Evolutionary conservation across 371 early-diverging fungal species (phyloP).

Genomic region (Mucor indicus): DNA sequence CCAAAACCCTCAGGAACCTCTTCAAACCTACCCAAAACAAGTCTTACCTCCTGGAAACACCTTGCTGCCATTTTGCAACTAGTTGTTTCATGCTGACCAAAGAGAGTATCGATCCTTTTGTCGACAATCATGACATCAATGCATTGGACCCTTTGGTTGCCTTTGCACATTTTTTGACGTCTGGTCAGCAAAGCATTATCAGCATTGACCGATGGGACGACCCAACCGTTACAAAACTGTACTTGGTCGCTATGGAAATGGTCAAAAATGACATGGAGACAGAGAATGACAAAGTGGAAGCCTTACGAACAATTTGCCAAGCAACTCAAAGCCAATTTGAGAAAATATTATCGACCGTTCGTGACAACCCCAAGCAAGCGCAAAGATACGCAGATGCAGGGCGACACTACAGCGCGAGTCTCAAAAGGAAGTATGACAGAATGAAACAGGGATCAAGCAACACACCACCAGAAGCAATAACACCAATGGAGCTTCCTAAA

Average conservation of each 20-base stretch:
- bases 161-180: constrained; percentile 14
- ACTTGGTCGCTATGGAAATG: constrained; percentile 19
- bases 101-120: constrained; percentile 13
- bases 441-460: constrained; percentile 11
- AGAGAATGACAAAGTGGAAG: constrained; percentile 15
- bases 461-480: constrained; percentile 17
- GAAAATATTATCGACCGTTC: constrained; percentile 9
- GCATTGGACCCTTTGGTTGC: constrained; percentile 12
- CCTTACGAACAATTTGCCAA: constrained; percentile 12
- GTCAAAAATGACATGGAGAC: constrained; percentile 11
- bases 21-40: constrained; percentile 14
- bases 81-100: constrained; percentile 17
- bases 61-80: constrained; percentile 12
- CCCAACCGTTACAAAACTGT: constrained; percentile 14
- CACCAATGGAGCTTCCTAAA: constrained; percentile 16
- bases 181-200: constrained; percentile 16
- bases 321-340: constrained; percentile 11
- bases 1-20: constrained; percentile 8
- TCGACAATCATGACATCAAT: constrained; percentile 10
- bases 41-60: constrained; percentile 13
- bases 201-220: constrained; percentile 13
- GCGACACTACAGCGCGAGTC: constrained; percentile 15
- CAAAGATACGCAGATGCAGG: constrained; percentile 13
- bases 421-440: constrained; percentile 15
- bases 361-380: constrained; percentile 13